Conservation (phyloP, 2,329 filamentous ascomycete species). For the Zymoseptoria passerinii region DNA sequence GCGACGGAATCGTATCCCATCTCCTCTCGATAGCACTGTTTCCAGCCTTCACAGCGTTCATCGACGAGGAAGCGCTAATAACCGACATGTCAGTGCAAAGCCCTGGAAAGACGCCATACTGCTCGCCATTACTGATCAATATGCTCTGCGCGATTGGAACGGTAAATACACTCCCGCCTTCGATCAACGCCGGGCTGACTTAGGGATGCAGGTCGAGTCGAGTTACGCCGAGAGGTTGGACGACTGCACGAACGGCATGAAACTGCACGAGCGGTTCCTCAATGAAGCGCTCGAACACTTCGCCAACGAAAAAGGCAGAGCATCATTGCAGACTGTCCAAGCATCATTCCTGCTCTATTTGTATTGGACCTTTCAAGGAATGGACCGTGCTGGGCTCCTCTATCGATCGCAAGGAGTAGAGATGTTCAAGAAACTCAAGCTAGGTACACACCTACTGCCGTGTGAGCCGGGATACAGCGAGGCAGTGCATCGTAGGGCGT, state of each 20-base stretch:
- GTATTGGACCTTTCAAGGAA: not conserved
- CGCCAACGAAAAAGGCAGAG: not conserved
- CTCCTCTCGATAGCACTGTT: not conserved
- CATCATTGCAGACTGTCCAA: not conserved
- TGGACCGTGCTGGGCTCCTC: not conserved
- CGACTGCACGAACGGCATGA: not conserved
- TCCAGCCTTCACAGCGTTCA: not conserved
- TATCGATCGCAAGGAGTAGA: not conserved
- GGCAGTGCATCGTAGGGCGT: not conserved
- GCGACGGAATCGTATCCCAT: not conserved
- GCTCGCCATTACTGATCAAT: not conserved
- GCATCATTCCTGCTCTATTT: not conserved
- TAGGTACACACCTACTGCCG: not conserved
- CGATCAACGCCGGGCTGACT: not conserved
- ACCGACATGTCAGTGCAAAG: not conserved
- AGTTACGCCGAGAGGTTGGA: not conserved
- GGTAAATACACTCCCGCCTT: not conserved
- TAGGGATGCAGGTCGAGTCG: not conserved
- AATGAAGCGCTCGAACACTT: not conserved
- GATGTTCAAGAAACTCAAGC: not conserved
- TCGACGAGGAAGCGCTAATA: not conserved
- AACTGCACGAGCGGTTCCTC: not conserved
- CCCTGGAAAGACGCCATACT: not conserved
- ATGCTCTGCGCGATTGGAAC: not conserved
- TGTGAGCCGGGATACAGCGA: not conserved